Base-by-base conservation (phyloP, 768 basidiomycete genomes). In the Suillus bovinus region DNA sequence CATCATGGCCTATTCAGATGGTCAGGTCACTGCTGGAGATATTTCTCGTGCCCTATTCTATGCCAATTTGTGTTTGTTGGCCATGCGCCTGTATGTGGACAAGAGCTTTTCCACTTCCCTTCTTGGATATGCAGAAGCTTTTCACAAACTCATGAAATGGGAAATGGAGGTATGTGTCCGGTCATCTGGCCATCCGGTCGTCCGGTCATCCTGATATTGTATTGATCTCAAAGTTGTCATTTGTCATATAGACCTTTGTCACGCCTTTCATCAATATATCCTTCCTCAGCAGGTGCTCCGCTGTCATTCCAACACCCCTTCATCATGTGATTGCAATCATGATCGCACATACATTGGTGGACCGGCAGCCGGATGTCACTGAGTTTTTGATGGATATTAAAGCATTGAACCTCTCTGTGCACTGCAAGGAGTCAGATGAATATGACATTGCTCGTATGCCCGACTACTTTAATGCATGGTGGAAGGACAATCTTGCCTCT, bases 371-470 rank as follows among this genome's bases (percentile, higher is more conserved):
- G 20, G 42, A 44, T 10, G n/a, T 44, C 0, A 10, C 9, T 22
- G 9, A 9, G 2, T 0, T 46, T 11, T 10, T 46, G 1, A 22
- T 0, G 10, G 22, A 46, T 13, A 46, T 46, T 10, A 46, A 47
- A 10, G 46, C 22, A 24, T 47, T 47, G 46, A 3, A 0, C 3
- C 4, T 24, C 13, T 22, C 46, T 27, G 13, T 16, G 5, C 14
- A 42, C 9, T n/a, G 7, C 1, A 9, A 7, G 14, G 0, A 0
- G 0, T 14, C 2, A 0, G 22, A 47, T 16, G 13, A 27, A 14
- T 47, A 47, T 47, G 46, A 47, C 13, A 47, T 47, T 47, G 46
- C 24, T 47, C 24, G 3, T 2, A 17, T 27, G 24, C 47, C 42
- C 10, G 42, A 49, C 24, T 49, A 27, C 27, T 49, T 49, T 16